A percentile compares a stretch with the other conserved stretches of the same genome.
Conservation (phyloP, 495 filamentous ascomycete species). For the Penicillium parvum region DNA sequence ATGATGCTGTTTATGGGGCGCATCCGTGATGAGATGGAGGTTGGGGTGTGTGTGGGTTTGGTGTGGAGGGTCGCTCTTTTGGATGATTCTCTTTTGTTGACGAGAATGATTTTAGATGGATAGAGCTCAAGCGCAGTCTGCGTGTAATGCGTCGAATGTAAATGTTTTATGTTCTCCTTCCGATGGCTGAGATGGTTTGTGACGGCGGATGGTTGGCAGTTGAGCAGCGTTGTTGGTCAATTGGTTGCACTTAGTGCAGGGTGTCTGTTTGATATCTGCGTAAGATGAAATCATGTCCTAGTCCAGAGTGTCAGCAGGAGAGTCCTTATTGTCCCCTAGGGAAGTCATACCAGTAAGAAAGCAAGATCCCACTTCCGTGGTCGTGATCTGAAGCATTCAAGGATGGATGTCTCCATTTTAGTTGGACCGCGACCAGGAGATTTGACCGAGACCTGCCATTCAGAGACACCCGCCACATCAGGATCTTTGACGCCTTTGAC, state of each 20-base stretch:
- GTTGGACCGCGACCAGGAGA: constrained; percentile 16
- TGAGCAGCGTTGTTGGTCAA: constrained; percentile 37
- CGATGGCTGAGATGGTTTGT: constrained; percentile 5
- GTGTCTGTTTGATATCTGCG: constrained; percentile 34
- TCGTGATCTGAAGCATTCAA: constrained; percentile 34
- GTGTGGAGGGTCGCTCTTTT: neutral
- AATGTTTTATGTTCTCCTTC: constrained; percentile 5
- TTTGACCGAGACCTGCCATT: constrained; percentile 34
- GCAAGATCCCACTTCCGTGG: constrained; percentile 41
- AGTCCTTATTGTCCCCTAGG: neutral
- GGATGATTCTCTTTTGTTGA: neutral
- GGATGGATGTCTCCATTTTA: constrained; percentile 32
- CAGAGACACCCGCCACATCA: constrained; percentile 17
- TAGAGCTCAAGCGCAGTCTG: constrained; percentile 21
- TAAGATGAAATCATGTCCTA: constrained; percentile 44
- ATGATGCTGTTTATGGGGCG: constrained; percentile 23
- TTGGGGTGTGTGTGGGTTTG: neutral
- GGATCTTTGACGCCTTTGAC: constrained; percentile 18
- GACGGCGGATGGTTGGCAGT: constrained; percentile 33
- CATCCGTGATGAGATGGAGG: constrained; percentile 9
- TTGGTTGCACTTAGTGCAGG: constrained; percentile 36
- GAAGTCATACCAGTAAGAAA: constrained; percentile 36
- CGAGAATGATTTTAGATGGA: neutral
- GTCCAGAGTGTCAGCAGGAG: too few relatives aligned
- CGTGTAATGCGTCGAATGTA: constrained; percentile 22